Conservation (phyloP, 2,329 filamentous ascomycete species). For the Cryphonectria naterciae region DNA sequence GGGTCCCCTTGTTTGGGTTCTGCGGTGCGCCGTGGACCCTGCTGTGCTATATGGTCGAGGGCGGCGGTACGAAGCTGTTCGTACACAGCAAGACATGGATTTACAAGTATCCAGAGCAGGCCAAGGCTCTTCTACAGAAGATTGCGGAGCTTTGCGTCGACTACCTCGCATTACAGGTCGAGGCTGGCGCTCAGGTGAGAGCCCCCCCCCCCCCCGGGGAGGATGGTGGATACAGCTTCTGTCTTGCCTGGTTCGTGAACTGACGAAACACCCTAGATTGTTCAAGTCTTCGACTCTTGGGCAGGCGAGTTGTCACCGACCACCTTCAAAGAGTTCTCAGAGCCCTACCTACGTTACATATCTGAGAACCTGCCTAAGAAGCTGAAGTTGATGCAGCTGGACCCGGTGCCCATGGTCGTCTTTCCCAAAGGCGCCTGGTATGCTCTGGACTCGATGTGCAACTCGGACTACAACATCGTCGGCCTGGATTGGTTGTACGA, state of each 20-base stretch:
- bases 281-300: constrained; percentile 99
- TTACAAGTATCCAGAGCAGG: constrained; percentile 82
- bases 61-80: constrained; percentile 94
- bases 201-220: constrained; percentile 16
- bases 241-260: background rate
- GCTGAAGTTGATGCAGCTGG: constrained; percentile 73
- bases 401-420: constrained; percentile 91
- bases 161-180: constrained; percentile 88
- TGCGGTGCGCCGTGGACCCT: constrained; percentile 97
- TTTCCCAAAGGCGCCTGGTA: constrained; percentile 99
- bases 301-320: constrained; percentile 87
- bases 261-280: constrained; percentile 56
- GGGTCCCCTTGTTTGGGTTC: constrained; percentile 94
- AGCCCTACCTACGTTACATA: constrained; percentile 86
- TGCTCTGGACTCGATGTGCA: constrained; percentile 83
- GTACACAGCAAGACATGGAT: constrained; percentile 95
- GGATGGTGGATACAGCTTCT: background rate
- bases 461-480: constrained; percentile 90
- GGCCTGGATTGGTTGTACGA: constrained; percentile 95
- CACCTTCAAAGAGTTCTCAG: constrained; percentile 81
- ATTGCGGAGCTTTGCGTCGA: constrained; percentile 95
- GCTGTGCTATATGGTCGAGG: constrained; percentile 98
- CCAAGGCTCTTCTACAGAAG: constrained; percentile 82
- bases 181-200: constrained; percentile 85
- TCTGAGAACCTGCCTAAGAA: constrained; percentile 76